Evolutionary conservation across 78 protist species (phyloP), one percentile per base, ranked within the genome.

Genomic region (Polysphondylium violaceum): DNA sequence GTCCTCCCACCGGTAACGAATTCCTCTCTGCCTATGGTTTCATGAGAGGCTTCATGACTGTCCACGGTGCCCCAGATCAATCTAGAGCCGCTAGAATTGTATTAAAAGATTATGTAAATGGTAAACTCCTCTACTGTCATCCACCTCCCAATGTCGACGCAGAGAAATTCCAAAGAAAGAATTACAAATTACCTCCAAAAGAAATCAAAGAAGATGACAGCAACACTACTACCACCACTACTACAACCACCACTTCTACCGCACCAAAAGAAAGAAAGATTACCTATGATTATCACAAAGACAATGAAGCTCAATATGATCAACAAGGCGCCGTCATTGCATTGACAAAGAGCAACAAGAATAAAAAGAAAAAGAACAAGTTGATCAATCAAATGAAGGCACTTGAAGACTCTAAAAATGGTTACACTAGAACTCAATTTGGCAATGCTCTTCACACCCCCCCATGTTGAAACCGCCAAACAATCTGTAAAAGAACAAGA

Each of bases 81-180:
- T 77, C 91, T 1, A 33, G 81, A 33, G 73, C 95, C 0, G 95
- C 95, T 23, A 31, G 95, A 27, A 79, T 92, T n/a, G 25, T 92
- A 1, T 19, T 92, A 31, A 92, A 92, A 47, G 95, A 92, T 40
- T 68, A 55, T 63, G 85, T 78, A 17, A 67, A 69, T 55, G 95
- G 95, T 36, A 74, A 74, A 41, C 47, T 92, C 21, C 41, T 76
- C 19, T 76, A 58, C 31, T 86, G 85, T 44, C 64, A 50, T 35
- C 95, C 95, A 40, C 95, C 95, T n/a, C 95, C 95, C 21, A 92
- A 88, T 38, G 14, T 81, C 0, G 90, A 78, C 27, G 72, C 79
- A 9, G 43, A 29, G 4, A 81, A 91, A 60, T 91, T 83, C 88
- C 86, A 88, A 53, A 59, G 88, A 59, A 76, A 88, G 56, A 61